phyloP scores from a whole-genome alignment of 2,329 filamentous ascomycete species.

The Apiospora rasikravindrae region DNA sequence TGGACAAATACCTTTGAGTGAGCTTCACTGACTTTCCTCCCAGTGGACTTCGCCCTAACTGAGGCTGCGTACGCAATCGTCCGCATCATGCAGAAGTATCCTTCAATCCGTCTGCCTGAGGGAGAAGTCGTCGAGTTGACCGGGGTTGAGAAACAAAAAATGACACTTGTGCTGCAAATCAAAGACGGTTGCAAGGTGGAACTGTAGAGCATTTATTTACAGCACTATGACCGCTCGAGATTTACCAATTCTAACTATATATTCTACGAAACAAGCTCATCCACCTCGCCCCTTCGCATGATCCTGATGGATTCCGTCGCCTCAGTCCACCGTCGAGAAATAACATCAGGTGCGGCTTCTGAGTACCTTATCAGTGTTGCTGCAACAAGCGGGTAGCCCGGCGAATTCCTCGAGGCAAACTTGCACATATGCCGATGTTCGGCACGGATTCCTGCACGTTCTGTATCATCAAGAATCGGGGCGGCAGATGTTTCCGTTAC shows the following conservation, averaged over 20 bases:
- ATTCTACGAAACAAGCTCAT: not conserved
- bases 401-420: conserved; percentile 22
- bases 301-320: conserved; percentile 22
- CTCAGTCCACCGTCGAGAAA: conserved; percentile 11
- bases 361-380: conserved; percentile 25
- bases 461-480: conserved; percentile 26
- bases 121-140: not conserved
- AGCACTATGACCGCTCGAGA: too few species aligned
- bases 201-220: too few species aligned
- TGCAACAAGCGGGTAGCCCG: conserved; percentile 24
- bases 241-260: too few species aligned
- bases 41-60: too few species aligned
- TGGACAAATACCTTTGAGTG: too few species aligned
- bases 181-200: too few species aligned
- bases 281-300: conserved; percentile 22
- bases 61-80: too few species aligned
- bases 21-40: too few species aligned
- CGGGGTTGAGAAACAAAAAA: too few species aligned
- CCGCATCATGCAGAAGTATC: not conserved
- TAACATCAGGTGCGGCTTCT: conserved; percentile 17
- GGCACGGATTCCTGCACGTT: conserved; percentile 22
- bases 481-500: conserved; percentile 23
- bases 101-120: conserved; percentile 13
- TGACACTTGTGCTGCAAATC: too few species aligned
- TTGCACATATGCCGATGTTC: conserved; percentile 26